Conservation (phyloP, 1,284 basidiomycete genomes). For the Puccinia coronata region DNA sequence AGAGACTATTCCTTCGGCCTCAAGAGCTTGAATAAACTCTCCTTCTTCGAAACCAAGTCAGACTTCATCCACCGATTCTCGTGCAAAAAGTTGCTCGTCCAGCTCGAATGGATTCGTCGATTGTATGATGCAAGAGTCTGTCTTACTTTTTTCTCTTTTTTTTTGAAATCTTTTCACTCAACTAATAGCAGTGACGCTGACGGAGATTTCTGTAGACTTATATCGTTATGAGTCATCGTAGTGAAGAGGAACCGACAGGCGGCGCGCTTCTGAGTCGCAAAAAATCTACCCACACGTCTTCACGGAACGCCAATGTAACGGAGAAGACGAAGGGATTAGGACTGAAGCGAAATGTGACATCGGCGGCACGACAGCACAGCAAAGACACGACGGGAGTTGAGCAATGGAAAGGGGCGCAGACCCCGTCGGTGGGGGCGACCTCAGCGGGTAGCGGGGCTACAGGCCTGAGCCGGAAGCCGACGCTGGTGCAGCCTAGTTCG, state of each 20-base stretch:
- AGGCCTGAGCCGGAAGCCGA: conserved; percentile 38
- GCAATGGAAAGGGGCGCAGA: background rate
- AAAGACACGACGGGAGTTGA: background rate
- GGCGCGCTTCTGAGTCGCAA: background rate
- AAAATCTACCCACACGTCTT: background rate
- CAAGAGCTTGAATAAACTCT: no score
- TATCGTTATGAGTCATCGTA: conserved; percentile 9
- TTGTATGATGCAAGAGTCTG: conserved; percentile 49
- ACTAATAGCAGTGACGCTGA: background rate
- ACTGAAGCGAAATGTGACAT: conserved; percentile 4
- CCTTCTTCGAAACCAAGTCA: conserved; percentile 49
- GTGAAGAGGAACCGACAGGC: background rate
- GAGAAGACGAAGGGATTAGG: background rate
- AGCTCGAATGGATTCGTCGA: conserved; percentile 48
- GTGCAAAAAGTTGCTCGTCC: conserved; percentile 19
- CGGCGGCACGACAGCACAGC: background rate
- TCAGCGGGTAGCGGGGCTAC: background rate
- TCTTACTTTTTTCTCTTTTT: no score
- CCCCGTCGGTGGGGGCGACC: background rate
- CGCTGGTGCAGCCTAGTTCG: background rate
- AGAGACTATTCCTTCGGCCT: conserved; percentile 42
- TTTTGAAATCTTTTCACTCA: background rate
- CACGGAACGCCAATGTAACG: background rate
- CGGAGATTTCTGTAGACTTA: background rate
- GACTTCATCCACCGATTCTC: conserved; percentile 46